Conservation (phyloP, 805 yeast species). For the Sporopachydermia lactativora region DNA sequence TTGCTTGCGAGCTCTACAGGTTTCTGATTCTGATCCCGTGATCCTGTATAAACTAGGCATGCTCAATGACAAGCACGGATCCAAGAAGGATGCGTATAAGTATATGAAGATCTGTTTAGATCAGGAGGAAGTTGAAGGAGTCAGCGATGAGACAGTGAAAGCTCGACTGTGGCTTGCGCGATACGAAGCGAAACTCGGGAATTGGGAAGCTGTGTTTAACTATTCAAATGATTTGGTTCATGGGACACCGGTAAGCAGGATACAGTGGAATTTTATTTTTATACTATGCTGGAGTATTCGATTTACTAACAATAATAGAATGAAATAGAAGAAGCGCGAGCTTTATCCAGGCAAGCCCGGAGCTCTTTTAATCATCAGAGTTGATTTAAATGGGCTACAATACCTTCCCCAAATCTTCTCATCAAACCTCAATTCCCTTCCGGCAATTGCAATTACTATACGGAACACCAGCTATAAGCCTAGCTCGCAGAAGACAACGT, state of each 20-base stretch:
- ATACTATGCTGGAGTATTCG: too few species aligned
- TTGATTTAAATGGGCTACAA: too few species aligned
- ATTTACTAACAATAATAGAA: too few species aligned
- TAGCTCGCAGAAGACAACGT: too few species aligned
- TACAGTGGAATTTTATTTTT: too few species aligned
- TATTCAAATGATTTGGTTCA: conserved; percentile 57
- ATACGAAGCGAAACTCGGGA: conserved; percentile 38
- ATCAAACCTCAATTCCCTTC: too few species aligned
- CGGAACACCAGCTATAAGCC: too few species aligned
- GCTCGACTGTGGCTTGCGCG: conserved; percentile 83
- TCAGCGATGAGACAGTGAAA: conserved; percentile 58
- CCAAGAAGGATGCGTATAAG: conserved; percentile 35
- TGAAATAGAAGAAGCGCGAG: conserved; percentile 80
- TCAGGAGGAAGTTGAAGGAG: conserved; percentile 51
- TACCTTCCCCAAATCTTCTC: too few species aligned
- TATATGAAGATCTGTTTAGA: conserved; percentile 53
- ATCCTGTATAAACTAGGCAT: conserved; percentile 55
- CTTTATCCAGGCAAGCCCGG: conserved; percentile 67
- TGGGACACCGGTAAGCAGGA: conserved; percentile 45
- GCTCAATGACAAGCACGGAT: conserved; percentile 44
- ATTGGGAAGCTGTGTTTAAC: conserved; percentile 55
- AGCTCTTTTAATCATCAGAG: conserved; percentile 9
- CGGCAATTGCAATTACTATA: too few species aligned
- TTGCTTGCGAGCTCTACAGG: conserved; percentile 60
- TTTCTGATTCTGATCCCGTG: conserved; percentile 38